Conservation (phyloP, 2,329 filamentous ascomycete species). For the Aspergillus sp. region DNA sequence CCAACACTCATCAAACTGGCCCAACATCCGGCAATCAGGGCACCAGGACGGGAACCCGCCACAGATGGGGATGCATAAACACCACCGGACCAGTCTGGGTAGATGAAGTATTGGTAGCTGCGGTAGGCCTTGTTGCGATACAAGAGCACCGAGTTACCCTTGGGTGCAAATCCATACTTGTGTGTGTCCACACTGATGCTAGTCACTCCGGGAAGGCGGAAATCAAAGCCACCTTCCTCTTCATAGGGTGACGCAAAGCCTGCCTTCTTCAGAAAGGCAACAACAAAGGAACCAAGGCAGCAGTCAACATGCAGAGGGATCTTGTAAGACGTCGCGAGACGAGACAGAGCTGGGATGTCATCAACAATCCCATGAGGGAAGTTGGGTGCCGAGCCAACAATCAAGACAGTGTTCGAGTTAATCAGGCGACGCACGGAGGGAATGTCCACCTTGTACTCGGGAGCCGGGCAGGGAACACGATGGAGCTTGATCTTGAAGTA, state of each 20-base stretch:
- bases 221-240: conserved; percentile 84
- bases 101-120: conserved; percentile 94
- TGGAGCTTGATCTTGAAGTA: conserved; percentile 98
- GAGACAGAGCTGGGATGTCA: conserved; percentile 83
- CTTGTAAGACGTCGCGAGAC: conserved; percentile 74
- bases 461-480: conserved; percentile 81
- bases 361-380: conserved; percentile 98
- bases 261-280: conserved; percentile 89
- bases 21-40: conserved; percentile 96
- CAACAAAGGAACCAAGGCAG: conserved; percentile 92
- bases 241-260: conserved; percentile 66
- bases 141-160: conserved; percentile 90
- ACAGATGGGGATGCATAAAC: conserved; percentile 94
- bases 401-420: conserved; percentile 89
- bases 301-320: conserved; percentile 95
- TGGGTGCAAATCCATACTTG: conserved; percentile 98
- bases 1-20: conserved; percentile 85
- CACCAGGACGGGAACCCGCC: conserved; percentile 87
- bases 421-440: conserved; percentile 77
- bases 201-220: conserved; percentile 89
- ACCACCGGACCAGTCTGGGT: conserved; percentile 90
- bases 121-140: conserved; percentile 81
- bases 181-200: conserved; percentile 97
- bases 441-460: conserved; percentile 80
- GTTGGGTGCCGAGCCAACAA: conserved; percentile 94